These are phyloP conservation scores for Calonectria montana DNA, from an alignment of 2,329 filamentous ascomycete genomes.

Conservation along the genomic window DNA sequence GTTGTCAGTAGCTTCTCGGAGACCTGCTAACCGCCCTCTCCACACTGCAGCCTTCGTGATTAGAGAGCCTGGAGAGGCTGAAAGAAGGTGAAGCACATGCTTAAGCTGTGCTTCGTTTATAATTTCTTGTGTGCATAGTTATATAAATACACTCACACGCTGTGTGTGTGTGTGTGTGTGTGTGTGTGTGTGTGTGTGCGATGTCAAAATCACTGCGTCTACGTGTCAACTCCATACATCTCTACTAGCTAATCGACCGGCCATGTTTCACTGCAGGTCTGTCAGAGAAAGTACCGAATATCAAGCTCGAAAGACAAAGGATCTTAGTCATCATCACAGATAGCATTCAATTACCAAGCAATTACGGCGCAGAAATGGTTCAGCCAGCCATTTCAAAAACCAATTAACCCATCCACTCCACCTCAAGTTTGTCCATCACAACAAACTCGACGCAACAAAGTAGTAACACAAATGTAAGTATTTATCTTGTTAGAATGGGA, in stretches of 20 bases:
- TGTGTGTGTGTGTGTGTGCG: too few relatives aligned
- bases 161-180: too few relatives aligned
- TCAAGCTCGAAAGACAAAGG: not conserved
- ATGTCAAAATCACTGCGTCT: not conserved
- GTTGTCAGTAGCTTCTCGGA: constrained; percentile 21
- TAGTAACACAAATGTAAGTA: constrained; percentile 1
- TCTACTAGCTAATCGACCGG: not conserved
- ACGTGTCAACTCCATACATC: not conserved
- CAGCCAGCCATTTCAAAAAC: not conserved
- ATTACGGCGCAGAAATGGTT: not conserved
- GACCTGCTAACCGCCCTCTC: constrained; percentile 22
- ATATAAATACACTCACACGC: not conserved
- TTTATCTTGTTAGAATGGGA: constrained; percentile 20
- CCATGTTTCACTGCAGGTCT: not conserved
- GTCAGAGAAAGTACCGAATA: too few relatives aligned
- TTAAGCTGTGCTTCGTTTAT: not conserved
- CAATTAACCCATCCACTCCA: not conserved
- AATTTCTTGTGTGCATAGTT: not conserved
- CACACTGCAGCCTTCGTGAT: not conserved
- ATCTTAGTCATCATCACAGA: not conserved
- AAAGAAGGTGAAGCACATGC: not conserved
- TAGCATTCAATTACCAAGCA: not conserved
- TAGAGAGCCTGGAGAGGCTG: not conserved
- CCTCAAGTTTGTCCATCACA: not conserved
- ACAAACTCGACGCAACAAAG: not conserved